A percentile compares a stretch with the other conserved stretches of the same genome.
Conservation (phyloP, 495 filamentous ascomycete species). For the Penicillium atrosanguineum region DNA sequence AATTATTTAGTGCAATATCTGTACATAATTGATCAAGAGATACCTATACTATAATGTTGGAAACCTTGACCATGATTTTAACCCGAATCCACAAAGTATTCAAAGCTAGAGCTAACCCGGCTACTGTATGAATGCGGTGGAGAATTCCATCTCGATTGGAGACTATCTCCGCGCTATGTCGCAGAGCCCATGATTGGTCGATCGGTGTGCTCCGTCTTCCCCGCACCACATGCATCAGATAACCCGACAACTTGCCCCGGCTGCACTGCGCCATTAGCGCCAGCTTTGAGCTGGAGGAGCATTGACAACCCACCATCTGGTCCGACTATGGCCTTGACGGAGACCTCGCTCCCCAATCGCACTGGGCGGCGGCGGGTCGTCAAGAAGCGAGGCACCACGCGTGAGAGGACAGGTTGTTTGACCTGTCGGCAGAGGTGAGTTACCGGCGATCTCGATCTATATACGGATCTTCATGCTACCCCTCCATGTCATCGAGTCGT, state of each 20-base stretch:
- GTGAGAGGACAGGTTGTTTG: constrained; percentile 14
- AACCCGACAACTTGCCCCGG: not conserved
- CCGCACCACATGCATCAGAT: too few species aligned
- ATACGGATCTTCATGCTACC: not conserved
- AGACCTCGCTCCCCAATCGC: not conserved
- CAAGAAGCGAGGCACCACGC: constrained; percentile 13
- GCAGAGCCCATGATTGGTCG: too few species aligned
- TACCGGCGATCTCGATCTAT: not conserved
- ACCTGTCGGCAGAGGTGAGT: constrained; percentile 17
- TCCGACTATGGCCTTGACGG: constrained; percentile 7
- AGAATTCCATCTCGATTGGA: too few species aligned
- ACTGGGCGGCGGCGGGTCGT: constrained; percentile 5
- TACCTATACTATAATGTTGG: not conserved
- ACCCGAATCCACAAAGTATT: too few species aligned
- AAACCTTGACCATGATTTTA: too few species aligned
- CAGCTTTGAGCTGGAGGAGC: not conserved
- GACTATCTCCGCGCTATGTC: too few species aligned
- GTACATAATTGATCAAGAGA: not conserved
- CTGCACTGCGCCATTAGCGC: not conserved
- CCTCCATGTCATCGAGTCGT: not conserved
- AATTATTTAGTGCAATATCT: not conserved
- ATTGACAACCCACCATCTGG: not conserved
- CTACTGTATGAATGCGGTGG: too few species aligned
- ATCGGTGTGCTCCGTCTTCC: too few species aligned
- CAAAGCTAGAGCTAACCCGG: too few species aligned